Conservation (phyloP, 345 rosid genomes). For the Eucalyptus brandiana region DNA sequence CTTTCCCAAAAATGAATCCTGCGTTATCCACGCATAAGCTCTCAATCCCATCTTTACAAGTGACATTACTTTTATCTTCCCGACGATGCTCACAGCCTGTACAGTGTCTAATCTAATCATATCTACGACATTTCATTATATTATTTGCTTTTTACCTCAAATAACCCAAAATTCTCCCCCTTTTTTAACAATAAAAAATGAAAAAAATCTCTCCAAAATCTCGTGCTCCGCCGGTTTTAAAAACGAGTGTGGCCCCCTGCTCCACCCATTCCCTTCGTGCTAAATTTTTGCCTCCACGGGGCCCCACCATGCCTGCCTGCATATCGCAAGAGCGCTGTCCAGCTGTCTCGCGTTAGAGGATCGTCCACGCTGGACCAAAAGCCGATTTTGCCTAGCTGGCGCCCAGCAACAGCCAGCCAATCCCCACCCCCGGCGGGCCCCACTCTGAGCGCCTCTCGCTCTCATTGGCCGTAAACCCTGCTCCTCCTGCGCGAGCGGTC, state of each 20-base stretch:
- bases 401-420: background rate
- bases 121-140: background rate
- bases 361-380: background rate
- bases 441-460: background rate
- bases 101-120: background rate
- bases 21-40: background rate
- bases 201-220: background rate
- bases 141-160: background rate
- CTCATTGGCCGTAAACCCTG: conserved; percentile 21
- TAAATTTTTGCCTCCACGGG: background rate
- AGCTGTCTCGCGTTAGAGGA: conserved; percentile 30
- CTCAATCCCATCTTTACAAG: background rate
- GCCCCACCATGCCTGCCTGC: background rate
- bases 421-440: background rate
- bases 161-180: background rate
- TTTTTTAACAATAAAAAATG: background rate
- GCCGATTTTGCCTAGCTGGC: conserved; percentile 1
- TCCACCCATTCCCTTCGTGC: background rate
- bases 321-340: background rate
- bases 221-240: background rate
- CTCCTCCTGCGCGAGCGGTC: conserved; percentile 38
- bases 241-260: background rate
- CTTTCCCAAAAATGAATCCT: background rate
- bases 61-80: background rate
- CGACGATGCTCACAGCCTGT: background rate